Conservation (phyloP, 2,329 filamentous ascomycete genomes). For the Ceratocystiopsis sp. region DNA sequence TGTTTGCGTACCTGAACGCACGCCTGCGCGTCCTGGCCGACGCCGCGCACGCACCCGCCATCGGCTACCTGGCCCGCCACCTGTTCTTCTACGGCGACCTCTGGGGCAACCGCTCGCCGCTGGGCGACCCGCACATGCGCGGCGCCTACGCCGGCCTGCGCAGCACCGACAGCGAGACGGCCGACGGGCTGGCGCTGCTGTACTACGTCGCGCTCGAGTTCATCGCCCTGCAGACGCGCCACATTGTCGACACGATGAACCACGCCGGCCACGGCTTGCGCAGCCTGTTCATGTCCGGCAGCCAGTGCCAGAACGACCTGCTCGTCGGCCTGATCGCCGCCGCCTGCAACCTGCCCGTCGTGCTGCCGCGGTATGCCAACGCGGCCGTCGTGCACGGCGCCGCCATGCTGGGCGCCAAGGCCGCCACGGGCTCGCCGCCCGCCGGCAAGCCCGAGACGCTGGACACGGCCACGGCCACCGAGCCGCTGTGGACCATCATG, state of each 20-base stretch:
- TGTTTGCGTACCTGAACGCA: slow-evolving; percentile 88
- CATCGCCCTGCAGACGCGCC: slow-evolving; percentile 88
- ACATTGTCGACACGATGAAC: slow-evolving; percentile 95
- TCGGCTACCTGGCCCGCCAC: slow-evolving; percentile 78
- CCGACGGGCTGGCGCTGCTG: slow-evolving; percentile 74
- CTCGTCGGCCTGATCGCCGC: slow-evolving; percentile 86
- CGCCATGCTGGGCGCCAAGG: slow-evolving; percentile 94
- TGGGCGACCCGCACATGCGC: slow-evolving; percentile 86
- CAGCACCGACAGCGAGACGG: slow-evolving; percentile 52
- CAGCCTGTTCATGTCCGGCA: slow-evolving; percentile 97
- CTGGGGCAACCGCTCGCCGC: slow-evolving; percentile 88
- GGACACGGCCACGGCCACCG: slow-evolving; percentile 51
- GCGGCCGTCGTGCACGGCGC: slow-evolving; percentile 96
- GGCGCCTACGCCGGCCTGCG: slow-evolving; percentile 76
- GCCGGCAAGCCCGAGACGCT: too few relatives aligned
- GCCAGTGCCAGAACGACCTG: slow-evolving; percentile 88
- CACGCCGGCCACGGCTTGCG: slow-evolving; percentile 68
- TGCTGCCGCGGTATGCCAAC: slow-evolving; percentile 86
- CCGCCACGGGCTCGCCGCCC: slow-evolving; percentile 49
- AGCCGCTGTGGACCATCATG: slow-evolving; percentile 93
- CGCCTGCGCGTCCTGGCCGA: slow-evolving; percentile 64
- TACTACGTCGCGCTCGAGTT: slow-evolving; percentile 98
- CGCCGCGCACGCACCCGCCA: slow-evolving; percentile 50
- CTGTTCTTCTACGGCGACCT: slow-evolving; percentile 98
- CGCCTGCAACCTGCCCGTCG: slow-evolving; percentile 76